A percentile compares a stretch with the other conserved stretches of the same genome.
Conservation (phyloP, 106 monocot species). For the Apostasia shenzhenica region DNA sequence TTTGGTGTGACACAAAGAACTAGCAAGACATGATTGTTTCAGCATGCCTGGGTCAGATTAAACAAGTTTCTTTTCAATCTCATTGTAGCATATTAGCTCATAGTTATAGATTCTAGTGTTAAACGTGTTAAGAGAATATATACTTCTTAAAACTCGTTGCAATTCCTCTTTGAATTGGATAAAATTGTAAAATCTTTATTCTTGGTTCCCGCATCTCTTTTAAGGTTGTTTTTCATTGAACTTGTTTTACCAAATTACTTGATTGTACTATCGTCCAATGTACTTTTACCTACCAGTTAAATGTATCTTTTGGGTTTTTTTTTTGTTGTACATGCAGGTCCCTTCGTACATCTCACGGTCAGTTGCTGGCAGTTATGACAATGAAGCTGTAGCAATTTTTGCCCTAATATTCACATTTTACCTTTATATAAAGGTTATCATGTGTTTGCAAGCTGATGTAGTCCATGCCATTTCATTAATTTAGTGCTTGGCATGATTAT, state of each 20-base stretch:
- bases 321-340: conserved; percentile 38
- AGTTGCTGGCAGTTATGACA: conserved; percentile 99
- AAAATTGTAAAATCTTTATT: too few species aligned
- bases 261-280: not conserved
- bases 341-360: conserved; percentile 98
- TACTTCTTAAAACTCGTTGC: too few species aligned
- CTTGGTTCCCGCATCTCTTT: too few species aligned
- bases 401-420: conserved; percentile 96
- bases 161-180: too few species aligned
- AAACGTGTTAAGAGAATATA: too few species aligned
- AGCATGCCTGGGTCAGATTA: too few species aligned
- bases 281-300: not conserved
- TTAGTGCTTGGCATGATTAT: not conserved
- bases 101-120: too few species aligned
- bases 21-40: too few species aligned
- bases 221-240: too few species aligned
- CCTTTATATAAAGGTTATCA: conserved; percentile 84
- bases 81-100: too few species aligned
- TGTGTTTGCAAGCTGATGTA: not conserved
- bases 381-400: conserved; percentile 99
- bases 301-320: not conserved
- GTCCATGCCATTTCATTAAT: not conserved
- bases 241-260: not conserved
- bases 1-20: too few species aligned
- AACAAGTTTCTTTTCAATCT: too few species aligned